Percentiles rank a stretch among this genome's conserved stretches.
These are phyloP conservation scores for Apiotrichum sp. DNA, from an alignment of 1,284 basidiomycete species.

Conservation along the genomic window DNA sequence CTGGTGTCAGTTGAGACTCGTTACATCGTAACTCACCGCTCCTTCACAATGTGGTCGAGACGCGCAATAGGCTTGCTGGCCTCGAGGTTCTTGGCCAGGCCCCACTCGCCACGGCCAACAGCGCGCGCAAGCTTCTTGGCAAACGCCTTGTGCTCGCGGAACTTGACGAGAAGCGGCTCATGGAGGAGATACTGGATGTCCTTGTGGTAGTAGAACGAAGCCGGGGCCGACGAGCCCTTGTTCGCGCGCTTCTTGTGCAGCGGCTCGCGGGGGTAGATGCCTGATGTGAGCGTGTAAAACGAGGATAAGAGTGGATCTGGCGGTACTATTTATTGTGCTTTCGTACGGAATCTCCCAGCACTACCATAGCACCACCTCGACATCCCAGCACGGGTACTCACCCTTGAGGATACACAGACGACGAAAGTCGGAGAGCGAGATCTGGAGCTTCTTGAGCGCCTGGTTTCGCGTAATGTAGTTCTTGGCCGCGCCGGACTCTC, in stretches of 20 bases:
- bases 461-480: constrained; percentile 88
- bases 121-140: constrained; percentile 95
- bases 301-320: too few relatives aligned
- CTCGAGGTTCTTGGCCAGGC: constrained; percentile 86
- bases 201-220: constrained; percentile 97
- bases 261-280: constrained; percentile 96
- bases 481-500: constrained; percentile 89
- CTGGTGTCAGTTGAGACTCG: not conserved
- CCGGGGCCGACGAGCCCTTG: constrained; percentile 93
- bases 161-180: constrained; percentile 90
- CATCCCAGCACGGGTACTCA: constrained; percentile 38
- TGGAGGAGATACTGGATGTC: constrained; percentile 97
- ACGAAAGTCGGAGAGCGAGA: constrained; percentile 94
- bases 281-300: constrained; percentile 47
- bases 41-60: constrained; percentile 96
- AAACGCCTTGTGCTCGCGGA: constrained; percentile 97
- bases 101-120: constrained; percentile 91
- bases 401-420: constrained; percentile 97
- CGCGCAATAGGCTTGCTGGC: constrained; percentile 82
- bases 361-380: too few relatives aligned
- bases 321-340: too few relatives aligned
- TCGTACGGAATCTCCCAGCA: too few relatives aligned
- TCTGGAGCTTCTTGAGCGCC: constrained; percentile 88
- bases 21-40: constrained; percentile 51
- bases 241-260: constrained; percentile 88